These are phyloP conservation scores for Calonectria leucothoes DNA, from an alignment of 2,329 filamentous ascomycete species.

Conservation along the genomic window DNA sequence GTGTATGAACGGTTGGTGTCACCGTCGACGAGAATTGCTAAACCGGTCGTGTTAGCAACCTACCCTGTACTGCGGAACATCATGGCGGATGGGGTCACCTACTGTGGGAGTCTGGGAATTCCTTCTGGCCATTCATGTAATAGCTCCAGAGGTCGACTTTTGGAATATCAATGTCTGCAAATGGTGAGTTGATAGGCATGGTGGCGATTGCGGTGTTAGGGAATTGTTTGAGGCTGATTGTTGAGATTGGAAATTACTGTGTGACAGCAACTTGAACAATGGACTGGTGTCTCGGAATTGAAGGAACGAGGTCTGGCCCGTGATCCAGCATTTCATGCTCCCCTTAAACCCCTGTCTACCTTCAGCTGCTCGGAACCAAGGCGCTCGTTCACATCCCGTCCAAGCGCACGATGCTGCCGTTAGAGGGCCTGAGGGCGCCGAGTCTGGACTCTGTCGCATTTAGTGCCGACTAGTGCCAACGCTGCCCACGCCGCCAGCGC, in stretches of 20 bases:
- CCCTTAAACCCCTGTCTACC: neutral
- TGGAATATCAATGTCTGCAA: conserved; percentile 75
- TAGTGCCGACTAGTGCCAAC: neutral
- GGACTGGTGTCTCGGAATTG: neutral
- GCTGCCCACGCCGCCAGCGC: neutral
- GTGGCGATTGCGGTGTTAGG: neutral
- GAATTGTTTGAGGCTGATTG: neutral
- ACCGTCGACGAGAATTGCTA: conserved; percentile 83
- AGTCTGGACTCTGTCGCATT: neutral
- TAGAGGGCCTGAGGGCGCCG: neutral
- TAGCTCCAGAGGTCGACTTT: conserved; percentile 82
- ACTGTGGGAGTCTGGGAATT: conserved; percentile 82
- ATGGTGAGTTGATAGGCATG: conserved; percentile 80
- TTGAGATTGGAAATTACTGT: neutral
- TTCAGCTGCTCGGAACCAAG: neutral
- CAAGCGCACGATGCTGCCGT: neutral
- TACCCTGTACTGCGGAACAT: neutral
- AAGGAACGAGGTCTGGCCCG: neutral
- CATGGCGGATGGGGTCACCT: conserved; percentile 32
- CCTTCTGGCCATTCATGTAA: conserved; percentile 76
- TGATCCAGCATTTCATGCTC: neutral
- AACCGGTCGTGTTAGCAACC: neutral
- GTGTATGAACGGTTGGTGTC: conserved; percentile 77
- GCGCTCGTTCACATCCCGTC: neutral
- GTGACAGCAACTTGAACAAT: neutral